Evolutionary conservation across 768 basidiomycete genomes (phyloP).

Genomic region (Amanita phalloides): DNA sequence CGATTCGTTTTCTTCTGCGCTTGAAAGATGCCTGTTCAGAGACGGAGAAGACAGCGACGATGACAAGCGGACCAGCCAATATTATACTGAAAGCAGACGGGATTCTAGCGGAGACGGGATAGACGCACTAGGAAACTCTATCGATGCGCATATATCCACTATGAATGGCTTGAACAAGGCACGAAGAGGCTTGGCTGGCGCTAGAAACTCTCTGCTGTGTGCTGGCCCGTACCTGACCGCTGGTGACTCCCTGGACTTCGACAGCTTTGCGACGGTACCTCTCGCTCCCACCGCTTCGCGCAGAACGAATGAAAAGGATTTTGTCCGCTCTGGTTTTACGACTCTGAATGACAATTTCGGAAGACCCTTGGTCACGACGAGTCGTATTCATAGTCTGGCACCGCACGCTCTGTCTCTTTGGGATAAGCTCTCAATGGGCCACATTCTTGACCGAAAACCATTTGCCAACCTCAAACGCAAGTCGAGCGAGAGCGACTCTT

Average conservation of each 20-base stretch:
- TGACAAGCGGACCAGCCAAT: background rate
- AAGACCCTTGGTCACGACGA: background rate
- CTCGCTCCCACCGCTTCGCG: background rate
- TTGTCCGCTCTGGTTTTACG: background rate
- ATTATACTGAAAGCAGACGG: background rate
- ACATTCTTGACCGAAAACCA: background rate
- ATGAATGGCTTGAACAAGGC: background rate
- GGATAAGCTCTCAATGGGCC: background rate
- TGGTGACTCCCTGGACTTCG: background rate
- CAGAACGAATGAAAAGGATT: background rate
- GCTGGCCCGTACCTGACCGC: background rate
- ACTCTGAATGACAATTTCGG: conserved; percentile 2
- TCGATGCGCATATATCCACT: background rate
- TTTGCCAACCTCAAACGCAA: conserved; percentile 2
- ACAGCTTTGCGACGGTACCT: conserved; percentile 2
- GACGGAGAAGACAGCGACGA: conserved; percentile 11
- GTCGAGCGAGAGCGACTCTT: conserved; percentile 21
- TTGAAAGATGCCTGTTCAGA: conserved; percentile 18
- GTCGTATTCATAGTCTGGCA: background rate
- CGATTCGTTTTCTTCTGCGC: conserved; percentile 21
- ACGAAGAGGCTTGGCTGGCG: background rate
- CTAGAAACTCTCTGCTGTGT: background rate
- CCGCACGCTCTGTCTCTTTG: background rate
- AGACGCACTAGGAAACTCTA: background rate
- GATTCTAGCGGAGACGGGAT: background rate